phyloP scores from a whole-genome alignment of 2,329 filamentous ascomycete genomes.

The Ramularia endophylla region DNA sequence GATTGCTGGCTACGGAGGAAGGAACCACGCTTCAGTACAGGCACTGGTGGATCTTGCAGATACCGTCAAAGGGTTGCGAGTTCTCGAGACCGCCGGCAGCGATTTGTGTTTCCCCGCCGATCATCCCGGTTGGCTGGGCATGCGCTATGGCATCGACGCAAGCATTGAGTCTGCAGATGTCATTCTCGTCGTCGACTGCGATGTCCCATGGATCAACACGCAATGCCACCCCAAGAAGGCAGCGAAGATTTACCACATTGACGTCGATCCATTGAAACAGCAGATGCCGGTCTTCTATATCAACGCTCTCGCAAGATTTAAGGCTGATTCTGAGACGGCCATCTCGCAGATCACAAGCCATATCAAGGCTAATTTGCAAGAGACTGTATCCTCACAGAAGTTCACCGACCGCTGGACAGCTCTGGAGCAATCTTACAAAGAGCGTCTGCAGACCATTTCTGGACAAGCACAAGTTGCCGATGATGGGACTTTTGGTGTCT shows the following conservation, averaged over 20 bases:
- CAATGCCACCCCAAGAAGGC: constrained; percentile 53
- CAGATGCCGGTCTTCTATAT: constrained; percentile 56
- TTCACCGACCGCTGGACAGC: constrained; percentile 44
- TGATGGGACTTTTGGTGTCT: constrained; percentile 57
- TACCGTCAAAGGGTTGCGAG: constrained; percentile 60
- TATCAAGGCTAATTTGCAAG: constrained; percentile 46
- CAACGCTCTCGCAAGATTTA: constrained; percentile 47
- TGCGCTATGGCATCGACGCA: constrained; percentile 69
- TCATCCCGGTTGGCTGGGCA: constrained; percentile 54
- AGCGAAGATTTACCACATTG: constrained; percentile 59
- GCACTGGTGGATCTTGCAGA: constrained; percentile 63
- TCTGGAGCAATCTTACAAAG: constrained; percentile 53
- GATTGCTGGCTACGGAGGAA: constrained; percentile 64
- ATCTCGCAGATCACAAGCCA: constrained; percentile 49
- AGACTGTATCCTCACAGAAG: constrained; percentile 29
- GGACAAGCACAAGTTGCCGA: constrained; percentile 52
- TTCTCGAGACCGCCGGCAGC: constrained; percentile 70
- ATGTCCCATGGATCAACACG: constrained; percentile 91
- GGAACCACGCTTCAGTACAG: constrained; percentile 58
- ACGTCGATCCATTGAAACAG: constrained; percentile 61
- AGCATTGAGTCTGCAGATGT: constrained; percentile 71
- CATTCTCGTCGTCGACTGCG: constrained; percentile 80
- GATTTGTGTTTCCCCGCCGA: constrained; percentile 76
- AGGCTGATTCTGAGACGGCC: constrained; percentile 48
- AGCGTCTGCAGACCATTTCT: constrained; percentile 56